Conservation (phyloP, 257 asterid genomes). For the Nicotiana benthamiana region DNA sequence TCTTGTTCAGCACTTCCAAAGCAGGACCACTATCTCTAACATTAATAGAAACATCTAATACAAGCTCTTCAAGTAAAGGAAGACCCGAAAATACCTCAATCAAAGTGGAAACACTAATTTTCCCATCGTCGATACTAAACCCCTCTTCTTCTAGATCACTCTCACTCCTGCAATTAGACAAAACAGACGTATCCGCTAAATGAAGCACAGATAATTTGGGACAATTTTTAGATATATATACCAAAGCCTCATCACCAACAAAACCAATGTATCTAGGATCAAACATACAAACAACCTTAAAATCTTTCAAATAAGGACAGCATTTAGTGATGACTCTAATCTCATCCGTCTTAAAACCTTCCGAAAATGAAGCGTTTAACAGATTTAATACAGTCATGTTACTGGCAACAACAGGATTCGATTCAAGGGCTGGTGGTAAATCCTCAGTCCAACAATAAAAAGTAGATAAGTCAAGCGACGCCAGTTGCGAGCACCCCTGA, state of each 20-base stretch:
- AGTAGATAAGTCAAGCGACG: slow-evolving; percentile 46
- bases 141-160: slow-evolving; percentile 48
- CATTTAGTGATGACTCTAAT: slow-evolving; percentile 42
- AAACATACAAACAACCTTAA: slow-evolving; percentile 59
- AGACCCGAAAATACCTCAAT: slow-evolving; percentile 75
- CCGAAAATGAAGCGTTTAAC: slow-evolving; percentile 63
- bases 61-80: slow-evolving; percentile 56
- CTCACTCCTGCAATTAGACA: slow-evolving; percentile 41
- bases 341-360: slow-evolving; percentile 73
- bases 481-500: slow-evolving; percentile 18
- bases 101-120: slow-evolving; percentile 43
- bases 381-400: slow-evolving; percentile 47
- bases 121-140: slow-evolving; percentile 46
- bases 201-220: slow-evolving; percentile 55
- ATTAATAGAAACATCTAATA: slow-evolving; percentile 57
- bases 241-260: slow-evolving; percentile 61
- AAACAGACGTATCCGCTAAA: slow-evolving; percentile 58
- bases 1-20: slow-evolving; percentile 54
- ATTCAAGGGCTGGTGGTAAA: slow-evolving; percentile 46
- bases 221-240: slow-evolving; percentile 46
- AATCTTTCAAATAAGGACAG: slow-evolving; percentile 54
- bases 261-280: slow-evolving; percentile 71
- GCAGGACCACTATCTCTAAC: slow-evolving; percentile 75
- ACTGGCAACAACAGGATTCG: slow-evolving; percentile 28
- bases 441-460: slow-evolving; percentile 96